These are phyloP conservation scores for Microbotryum saponariae DNA, from an alignment of 1,284 basidiomycete genomes.

Conservation along the genomic window DNA sequence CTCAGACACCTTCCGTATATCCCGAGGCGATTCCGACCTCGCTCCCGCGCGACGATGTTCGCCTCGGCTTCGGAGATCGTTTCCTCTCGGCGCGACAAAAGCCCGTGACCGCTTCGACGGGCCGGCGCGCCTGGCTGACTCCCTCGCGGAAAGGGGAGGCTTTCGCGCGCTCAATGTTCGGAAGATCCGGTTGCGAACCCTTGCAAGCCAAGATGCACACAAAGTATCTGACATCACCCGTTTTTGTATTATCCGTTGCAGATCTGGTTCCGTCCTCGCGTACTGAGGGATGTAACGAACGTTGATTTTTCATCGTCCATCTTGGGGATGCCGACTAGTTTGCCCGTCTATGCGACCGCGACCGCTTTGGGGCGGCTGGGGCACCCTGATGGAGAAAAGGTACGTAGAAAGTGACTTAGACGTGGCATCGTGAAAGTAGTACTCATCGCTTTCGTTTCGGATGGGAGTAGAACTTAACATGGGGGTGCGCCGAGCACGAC, in stretches of 20 bases:
- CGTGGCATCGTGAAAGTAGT: not conserved
- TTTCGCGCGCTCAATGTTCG: too few relatives aligned
- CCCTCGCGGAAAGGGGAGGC: too few relatives aligned
- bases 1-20: too few relatives aligned
- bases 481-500: constrained; percentile 67
- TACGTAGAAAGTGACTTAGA: constrained; percentile 6
- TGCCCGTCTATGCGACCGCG: constrained; percentile 58
- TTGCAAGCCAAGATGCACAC: not conserved
- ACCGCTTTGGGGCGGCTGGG: constrained; percentile 67
- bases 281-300: constrained; percentile 70
- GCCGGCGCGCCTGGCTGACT: too few relatives aligned
- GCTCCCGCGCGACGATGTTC: too few relatives aligned
- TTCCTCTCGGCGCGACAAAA: too few relatives aligned
- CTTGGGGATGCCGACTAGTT: constrained; percentile 48
- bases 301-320: constrained; percentile 78
- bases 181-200: constrained; percentile 45
- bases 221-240: too few relatives aligned
- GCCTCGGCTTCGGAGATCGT: too few relatives aligned
- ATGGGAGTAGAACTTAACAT: constrained; percentile 59
- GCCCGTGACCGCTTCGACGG: too few relatives aligned
- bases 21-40: too few relatives aligned
- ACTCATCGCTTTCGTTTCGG: not conserved
- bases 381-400: constrained; percentile 41
- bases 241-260: not conserved
- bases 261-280: constrained; percentile 86